These are phyloP conservation scores for Talaromyces amestolkiae DNA, from an alignment of 2,329 filamentous ascomycete species.

Conservation along the genomic window DNA sequence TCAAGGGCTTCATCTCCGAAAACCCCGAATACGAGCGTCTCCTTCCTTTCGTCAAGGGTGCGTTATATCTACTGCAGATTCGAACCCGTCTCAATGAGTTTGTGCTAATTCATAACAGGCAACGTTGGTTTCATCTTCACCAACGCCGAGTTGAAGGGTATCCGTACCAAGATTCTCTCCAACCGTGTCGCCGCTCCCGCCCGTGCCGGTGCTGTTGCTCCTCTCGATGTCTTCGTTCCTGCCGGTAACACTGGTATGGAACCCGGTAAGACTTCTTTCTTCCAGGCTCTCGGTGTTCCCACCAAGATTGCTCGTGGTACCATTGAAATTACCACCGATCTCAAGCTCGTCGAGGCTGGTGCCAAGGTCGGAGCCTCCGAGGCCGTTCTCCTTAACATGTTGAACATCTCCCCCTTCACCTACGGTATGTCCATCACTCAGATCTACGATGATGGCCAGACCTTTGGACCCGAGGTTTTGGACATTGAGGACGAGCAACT, in stretches of 20 bases:
- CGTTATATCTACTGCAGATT: conserved; percentile 18
- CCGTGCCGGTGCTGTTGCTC: conserved; percentile 95
- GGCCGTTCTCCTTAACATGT: conserved; percentile 98
- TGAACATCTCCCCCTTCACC: conserved; percentile 99
- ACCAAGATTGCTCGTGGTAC: conserved; percentile 99
- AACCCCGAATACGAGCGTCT: conserved; percentile 97
- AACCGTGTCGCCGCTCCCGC: conserved; percentile 98
- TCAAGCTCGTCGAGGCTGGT: conserved; percentile 94
- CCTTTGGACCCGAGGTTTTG: conserved; percentile 79
- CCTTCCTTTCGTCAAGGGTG: conserved; percentile 85
- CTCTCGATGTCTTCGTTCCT: conserved; percentile 88
- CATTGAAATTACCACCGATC: conserved; percentile 97
- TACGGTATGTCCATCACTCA: conserved; percentile 96
- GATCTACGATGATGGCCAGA: conserved; percentile 97
- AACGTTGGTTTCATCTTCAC: conserved; percentile 99
- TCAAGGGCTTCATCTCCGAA: conserved; percentile 90
- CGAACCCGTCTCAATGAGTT: not conserved
- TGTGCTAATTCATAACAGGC: conserved; percentile 44
- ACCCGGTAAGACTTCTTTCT: conserved; percentile 99
- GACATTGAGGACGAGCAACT: conserved; percentile 96
- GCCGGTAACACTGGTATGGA: conserved; percentile 99
- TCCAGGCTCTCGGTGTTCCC: conserved; percentile 99
- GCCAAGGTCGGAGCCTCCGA: conserved; percentile 97
- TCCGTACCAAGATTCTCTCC: conserved; percentile 88
- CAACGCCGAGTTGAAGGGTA: conserved; percentile 88